Evolutionary conservation across 345 rosid species (phyloP).

Genomic region (Cardamine occulta): DNA sequence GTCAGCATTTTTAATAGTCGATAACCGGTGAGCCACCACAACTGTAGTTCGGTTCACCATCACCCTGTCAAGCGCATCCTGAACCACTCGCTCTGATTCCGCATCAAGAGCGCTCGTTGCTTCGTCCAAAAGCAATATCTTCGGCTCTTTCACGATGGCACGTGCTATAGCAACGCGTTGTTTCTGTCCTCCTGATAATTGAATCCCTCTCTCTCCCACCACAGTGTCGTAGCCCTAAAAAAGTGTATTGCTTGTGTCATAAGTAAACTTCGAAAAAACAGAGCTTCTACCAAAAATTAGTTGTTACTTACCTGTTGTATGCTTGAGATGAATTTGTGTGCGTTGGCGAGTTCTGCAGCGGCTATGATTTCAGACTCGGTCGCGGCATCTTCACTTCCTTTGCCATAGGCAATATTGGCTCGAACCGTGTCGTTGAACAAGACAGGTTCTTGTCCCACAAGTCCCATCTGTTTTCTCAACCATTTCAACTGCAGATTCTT

Average conservation of each 20-base stretch:
- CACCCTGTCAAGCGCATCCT: constrained; percentile 60
- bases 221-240: constrained; percentile 67
- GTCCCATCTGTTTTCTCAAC: constrained; percentile 79
- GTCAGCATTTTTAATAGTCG: constrained; percentile 72
- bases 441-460: constrained; percentile 73
- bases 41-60: constrained; percentile 53
- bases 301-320: constrained; percentile 50
- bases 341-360: constrained; percentile 73
- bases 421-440: constrained; percentile 65
- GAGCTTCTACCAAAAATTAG: not conserved
- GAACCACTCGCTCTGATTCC: constrained; percentile 68
- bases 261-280: not conserved
- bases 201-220: constrained; percentile 78
- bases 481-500: constrained; percentile 61
- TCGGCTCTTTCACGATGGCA: constrained; percentile 70
- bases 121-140: constrained; percentile 73
- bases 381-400: constrained; percentile 51
- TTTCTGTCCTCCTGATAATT: constrained; percentile 79
- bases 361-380: constrained; percentile 63
- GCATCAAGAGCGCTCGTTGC: constrained; percentile 89
- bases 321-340: constrained; percentile 65
- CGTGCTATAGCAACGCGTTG: constrained; percentile 82
- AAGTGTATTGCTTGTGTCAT: not conserved
- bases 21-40: constrained; percentile 80
- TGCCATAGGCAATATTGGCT: constrained; percentile 78